Evolutionary conservation across 2,329 filamentous ascomycete genomes (phyloP), one percentile per base, ranked within the genome.

Genomic region (Neonectria neomacrospora): DNA sequence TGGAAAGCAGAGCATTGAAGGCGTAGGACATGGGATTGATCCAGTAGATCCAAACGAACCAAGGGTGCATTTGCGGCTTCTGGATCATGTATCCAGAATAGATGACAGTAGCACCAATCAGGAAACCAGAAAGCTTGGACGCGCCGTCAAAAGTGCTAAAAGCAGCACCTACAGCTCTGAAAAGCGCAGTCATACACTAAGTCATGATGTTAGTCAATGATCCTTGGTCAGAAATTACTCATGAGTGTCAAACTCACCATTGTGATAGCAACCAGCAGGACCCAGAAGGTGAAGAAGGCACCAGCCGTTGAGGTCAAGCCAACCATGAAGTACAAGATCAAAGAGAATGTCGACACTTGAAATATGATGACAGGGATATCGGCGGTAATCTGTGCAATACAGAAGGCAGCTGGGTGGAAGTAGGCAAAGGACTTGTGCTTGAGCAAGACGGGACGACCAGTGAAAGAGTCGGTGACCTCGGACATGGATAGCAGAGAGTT

Each of bases 11-110:
- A 0, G 85, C 85, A 67, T 92, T 88, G 61, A 92, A 93, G 0
- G 83, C 88, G 61, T 92, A 93, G 0, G 90, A 86, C 3, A 93
- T 78, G 0, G 90, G 90, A 66, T 91, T 84, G 22, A 90, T 84
- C 85, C 87, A 89, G 64, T 83, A 88, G 3, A 90, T 74, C 88
- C 88, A 90, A 3, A 80, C 77, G 23, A 90, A 84, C 86, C 87
- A 90, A 0, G 84, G 83, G 42, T 87, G 85, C 88, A 90, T 90
- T 63, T 86, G 79, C 22, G 82, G 82, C 23, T 88, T 86, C 5
- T 82, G 82, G 60, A 90, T 90, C 72, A 89, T 81, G 74, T 88
- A 91, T 14, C 89, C 89, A 3, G 83, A 88, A 74, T 91, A 91
- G 42, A 90, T 84, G 56, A 90, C 77, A 10, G 85, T 74, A 0